Base-by-base conservation (phyloP, 345 rosid genomes). In the Carallia brachiata region DNA sequence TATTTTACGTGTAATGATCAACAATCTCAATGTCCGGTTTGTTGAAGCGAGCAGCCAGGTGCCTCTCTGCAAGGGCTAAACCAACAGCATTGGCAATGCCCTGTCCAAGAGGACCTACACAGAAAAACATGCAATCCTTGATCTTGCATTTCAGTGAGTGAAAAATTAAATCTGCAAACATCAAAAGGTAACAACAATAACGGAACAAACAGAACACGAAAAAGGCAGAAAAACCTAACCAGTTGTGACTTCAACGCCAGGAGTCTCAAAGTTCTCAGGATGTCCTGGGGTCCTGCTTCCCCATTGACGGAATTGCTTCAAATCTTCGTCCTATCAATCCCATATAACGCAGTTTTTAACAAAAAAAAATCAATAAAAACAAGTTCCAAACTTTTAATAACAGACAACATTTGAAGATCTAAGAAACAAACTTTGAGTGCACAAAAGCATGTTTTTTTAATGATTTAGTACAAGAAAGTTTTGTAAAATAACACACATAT, bases 201-300 rank as follows among this genome's bases (percentile, higher is more conserved):
- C 32, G 1, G 23, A 23, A 9, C 10, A 23, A 23, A 28, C 10
- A 13, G 15, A 15, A n/a, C 10, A 3, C 50, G n/a, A 27, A 15
- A 53, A 55, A 36, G 40, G 39, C 56, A 66, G 53, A 63, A 44
- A 44, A 44, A 56, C 31, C 83, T 70, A 70, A 96, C 99, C 99
- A 78, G 99, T 96, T 18, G 99, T 96, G 71, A 96, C 99, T 83
- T 96, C 99, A 73, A 92, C 79, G 27, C 99, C 99, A 39, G 97
- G 97, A 52, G 99, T 96, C 85, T 92, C 99, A 57, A 96, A 96
- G 80, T 96, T 96, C 88, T 96, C 99, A 1, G 99, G 99, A 78
- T 96, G 99, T 73, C 99, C 99, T 7, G 99, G 98, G n/a, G 98
- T 96, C 63, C 10, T 88, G 84, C 99, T 96, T 79, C 84, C 98